Evolutionary conservation across 148 eudicot genomes (phyloP), one percentile per base, ranked within the genome.

Genomic region (Camellia lanceoleosa): DNA sequence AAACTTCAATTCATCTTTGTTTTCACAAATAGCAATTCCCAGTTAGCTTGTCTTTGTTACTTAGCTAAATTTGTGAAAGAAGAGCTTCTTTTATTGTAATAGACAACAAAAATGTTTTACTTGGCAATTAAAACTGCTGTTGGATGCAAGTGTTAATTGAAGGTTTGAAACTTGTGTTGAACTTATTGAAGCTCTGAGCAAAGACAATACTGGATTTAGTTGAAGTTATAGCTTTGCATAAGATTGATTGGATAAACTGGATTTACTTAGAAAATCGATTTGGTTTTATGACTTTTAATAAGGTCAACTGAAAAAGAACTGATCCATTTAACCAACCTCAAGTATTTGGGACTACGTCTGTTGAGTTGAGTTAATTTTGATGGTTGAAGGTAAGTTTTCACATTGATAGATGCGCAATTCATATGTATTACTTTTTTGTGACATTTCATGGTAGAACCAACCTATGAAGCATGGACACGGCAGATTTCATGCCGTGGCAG

Each of bases 1-100:
- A n/a, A 43, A 49, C 77, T 52, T 75, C 23, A 62, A 78, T 78
- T 69, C 49, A 73, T 47, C 56, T 46, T 69, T 61, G 62, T 12
- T 20, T 83, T 47, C 69, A 76, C 9, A 41, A 20, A 16, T 56
- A 16, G 6, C 3, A 30, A 68, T 79, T 74, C 4, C 43, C 59
- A 38, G 30, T 82, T 76, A 5, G 71, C 58, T 74, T 15, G 43
- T 18, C 41, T 64, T 13, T 20, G n/a, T 65, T 64, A 9, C 43
- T 78, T 15, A 65, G 38, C 80, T 42, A 54, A 78, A 15, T 52
- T 16, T 18, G 64, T 5, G 16, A 47, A 44, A 19, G 51, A 3
- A 12, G 51, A 61, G 20, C n/a, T n/a, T n/a, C 15, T 19, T 52
- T 20, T 55, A 18, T 46, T 23, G n/a, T 23, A 14, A 12, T 18